A percentile compares a stretch with the other conserved stretches of the same genome.
Conservation (phyloP, 75 land plant genomes). For the Pinus tabuliformis region DNA sequence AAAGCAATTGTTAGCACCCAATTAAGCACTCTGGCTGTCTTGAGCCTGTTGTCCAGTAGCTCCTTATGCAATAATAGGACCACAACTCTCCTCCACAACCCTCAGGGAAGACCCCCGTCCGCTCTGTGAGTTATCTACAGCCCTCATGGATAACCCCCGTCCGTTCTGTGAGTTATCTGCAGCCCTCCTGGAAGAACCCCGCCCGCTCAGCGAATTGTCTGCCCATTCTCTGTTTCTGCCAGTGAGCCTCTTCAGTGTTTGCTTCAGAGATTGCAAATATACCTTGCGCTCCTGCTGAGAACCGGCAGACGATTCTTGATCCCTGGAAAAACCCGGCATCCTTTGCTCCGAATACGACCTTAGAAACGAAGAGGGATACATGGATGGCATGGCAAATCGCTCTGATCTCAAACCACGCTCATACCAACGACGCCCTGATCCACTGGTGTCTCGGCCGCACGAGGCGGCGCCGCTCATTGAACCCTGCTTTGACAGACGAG, state of each 20-base stretch:
- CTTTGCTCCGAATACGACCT: not conserved
- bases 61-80: too few species aligned
- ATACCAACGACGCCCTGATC: too few species aligned
- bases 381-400: too few species aligned
- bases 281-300: not conserved
- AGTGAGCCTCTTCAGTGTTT: not conserved
- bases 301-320: not conserved
- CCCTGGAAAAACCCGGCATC: too few species aligned
- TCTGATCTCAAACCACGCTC: not conserved
- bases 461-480: not conserved
- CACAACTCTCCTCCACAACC: too few species aligned
- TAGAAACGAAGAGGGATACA: not conserved
- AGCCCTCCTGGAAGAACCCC: not conserved
- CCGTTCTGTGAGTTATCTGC: not conserved
- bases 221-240: not conserved
- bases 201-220: not conserved
- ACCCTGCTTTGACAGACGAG: not conserved
- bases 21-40: too few species aligned
- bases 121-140: not conserved
- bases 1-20: too few species aligned
- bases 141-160: not conserved
- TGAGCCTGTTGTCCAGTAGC: too few species aligned
- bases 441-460: not conserved
- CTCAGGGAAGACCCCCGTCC: not conserved
- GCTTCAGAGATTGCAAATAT: not conserved